Conservation (phyloP, 2,329 filamentous ascomycete genomes). For the Cladosporium halotolerans region DNA sequence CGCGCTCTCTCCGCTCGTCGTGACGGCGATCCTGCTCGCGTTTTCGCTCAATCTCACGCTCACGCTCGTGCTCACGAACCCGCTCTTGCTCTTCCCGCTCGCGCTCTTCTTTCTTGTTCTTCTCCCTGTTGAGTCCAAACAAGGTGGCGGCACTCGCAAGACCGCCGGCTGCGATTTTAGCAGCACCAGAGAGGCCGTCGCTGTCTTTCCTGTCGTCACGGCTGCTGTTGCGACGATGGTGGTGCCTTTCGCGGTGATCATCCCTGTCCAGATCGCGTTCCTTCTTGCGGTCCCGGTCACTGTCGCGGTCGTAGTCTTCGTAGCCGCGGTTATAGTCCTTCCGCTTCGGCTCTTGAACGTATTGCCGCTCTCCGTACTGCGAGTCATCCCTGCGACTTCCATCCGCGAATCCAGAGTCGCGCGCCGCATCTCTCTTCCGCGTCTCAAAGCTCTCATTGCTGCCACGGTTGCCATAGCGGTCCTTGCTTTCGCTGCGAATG, state of each 20-base stretch:
- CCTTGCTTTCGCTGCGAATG: constrained; percentile 35
- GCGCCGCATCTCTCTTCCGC: constrained; percentile 25
- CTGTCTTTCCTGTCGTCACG: constrained; percentile 19
- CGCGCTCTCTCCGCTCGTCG: constrained; percentile 12
- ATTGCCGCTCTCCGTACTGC: constrained; percentile 13
- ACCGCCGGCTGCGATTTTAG: constrained; percentile 26
- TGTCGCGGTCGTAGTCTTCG: constrained; percentile 19
- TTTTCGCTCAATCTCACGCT: constrained; percentile 17
- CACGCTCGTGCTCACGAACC: constrained; percentile 17
- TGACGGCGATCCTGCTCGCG: constrained; percentile 13
- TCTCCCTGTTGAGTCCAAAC: constrained; percentile 22
- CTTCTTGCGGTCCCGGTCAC: constrained; percentile 22
- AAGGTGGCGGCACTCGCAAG: constrained; percentile 27
- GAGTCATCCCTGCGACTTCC: constrained; percentile 23
- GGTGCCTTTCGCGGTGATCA: constrained; percentile 16
- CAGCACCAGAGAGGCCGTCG: constrained; percentile 18
- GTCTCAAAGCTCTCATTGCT: constrained; percentile 37
- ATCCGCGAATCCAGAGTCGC: constrained; percentile 25
- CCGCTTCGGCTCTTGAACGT: neutral
- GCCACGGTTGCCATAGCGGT: constrained; percentile 23
- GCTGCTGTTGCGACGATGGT: constrained; percentile 23
- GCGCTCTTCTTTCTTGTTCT: constrained; percentile 18
- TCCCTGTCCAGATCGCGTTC: constrained; percentile 16
- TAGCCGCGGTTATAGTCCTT: constrained; percentile 9
- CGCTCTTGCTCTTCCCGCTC: constrained; percentile 18